Base-by-base conservation (phyloP, 2,329 filamentous ascomycete genomes). In the Aspergillus arachidicola region DNA sequence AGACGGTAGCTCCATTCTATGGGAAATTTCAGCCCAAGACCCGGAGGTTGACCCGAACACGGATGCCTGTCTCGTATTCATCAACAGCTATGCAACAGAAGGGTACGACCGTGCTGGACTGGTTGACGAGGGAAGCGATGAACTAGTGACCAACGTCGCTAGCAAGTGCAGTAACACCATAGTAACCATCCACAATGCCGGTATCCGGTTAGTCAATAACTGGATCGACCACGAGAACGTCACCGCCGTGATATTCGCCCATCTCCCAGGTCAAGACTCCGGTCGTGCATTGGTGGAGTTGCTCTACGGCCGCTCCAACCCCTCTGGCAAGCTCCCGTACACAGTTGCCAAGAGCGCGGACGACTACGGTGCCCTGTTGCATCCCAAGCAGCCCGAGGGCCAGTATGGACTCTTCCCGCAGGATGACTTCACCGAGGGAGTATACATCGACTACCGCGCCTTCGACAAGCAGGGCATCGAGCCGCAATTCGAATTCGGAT, bases 161-260 rank as follows among this genome's bases (percentile, higher is more conserved):
- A 76, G 79, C 9, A 79, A 81, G 26, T 91, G 87, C 74, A 81
- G 79, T 65, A 89, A 87, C 64, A 90, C 88, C 1, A 81, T 91
- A 21, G 88, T 90, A 0, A 79, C 89, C 0, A 80, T 90, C 6
- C 88, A 91, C 74, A 90, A 89, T 48, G 86, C 87, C 1, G 88
- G 88, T 0, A 79, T 84, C 11, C 81, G 88, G 1, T 73, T 88
- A 0, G 84, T 90, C 0, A 65, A 68, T 16, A 77, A 79, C 1
- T 91, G 86, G 79, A 80, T 87, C 63, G 84, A 90, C 56, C 83
- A 91, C 62, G 78, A 82, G 9, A 90, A 91, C 65, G 83, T 91
- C 38, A 90, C 87, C 0, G 87, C 84, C 1, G 78, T 91, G 19
- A 80, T 91, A 0, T 87, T 87, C 66, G 88, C 86, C 5, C 88